phyloP scores from a whole-genome alignment of 1,139 yeast genomes.

The Sugiyamaella grinbergsii region DNA sequence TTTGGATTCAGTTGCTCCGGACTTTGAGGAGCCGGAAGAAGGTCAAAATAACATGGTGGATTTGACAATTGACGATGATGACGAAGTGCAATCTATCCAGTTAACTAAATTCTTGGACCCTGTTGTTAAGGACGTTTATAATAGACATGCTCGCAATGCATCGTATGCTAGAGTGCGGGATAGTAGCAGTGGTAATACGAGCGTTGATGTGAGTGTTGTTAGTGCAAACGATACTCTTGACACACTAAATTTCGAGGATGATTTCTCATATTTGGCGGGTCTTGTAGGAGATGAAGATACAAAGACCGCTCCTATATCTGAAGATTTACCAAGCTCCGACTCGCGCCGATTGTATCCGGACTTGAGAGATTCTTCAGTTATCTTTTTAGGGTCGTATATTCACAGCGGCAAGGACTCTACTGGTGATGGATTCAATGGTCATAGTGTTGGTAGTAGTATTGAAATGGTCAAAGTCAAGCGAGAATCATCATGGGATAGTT shows the following conservation, averaged over 20 bases:
- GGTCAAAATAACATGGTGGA: slow-evolving; percentile 7
- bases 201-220: slow-evolving; percentile 1
- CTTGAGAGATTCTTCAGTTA: slow-evolving; percentile 40
- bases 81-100: slow-evolving; percentile 18
- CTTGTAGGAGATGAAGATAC: slow-evolving; percentile 37
- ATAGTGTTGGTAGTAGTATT: slow-evolving; percentile 2
- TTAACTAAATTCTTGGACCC: slow-evolving; percentile 22
- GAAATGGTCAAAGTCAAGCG: slow-evolving; percentile 9
- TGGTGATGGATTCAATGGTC: slow-evolving; percentile 9
- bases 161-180: slow-evolving; percentile 23
- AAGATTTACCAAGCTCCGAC: slow-evolving; percentile 26
- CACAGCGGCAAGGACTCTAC: slow-evolving; percentile 26
- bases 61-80: slow-evolving; percentile 13
- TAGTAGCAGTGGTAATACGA: slow-evolving; percentile 9
- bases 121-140: slow-evolving; percentile 19
- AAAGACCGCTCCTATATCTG: slow-evolving; percentile 30
- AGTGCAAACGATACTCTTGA: slow-evolving; percentile 21
- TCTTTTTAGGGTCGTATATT: slow-evolving; percentile 39
- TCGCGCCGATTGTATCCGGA: slow-evolving; percentile 34
- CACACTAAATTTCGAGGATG: slow-evolving; percentile 34
- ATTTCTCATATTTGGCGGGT: slow-evolving; percentile 41
- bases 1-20: slow-evolving; percentile 21
- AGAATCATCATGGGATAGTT: slow-evolving; percentile 13
- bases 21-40: slow-evolving; percentile 21
- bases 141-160: slow-evolving; percentile 20